Conservation (phyloP, 495 filamentous ascomycete genomes). For the Apodospora peruviana region DNA sequence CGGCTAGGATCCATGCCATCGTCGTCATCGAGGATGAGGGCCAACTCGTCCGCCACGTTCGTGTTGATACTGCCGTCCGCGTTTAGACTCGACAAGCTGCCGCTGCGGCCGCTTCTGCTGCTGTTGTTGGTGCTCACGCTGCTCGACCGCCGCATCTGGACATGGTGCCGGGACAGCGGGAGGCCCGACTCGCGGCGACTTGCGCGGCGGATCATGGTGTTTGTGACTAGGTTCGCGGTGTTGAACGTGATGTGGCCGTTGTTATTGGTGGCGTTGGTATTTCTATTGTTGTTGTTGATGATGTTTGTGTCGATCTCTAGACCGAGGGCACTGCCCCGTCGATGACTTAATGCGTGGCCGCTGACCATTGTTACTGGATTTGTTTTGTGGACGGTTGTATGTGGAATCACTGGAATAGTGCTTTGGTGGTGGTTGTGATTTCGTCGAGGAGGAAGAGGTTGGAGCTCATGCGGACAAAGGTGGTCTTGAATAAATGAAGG, state of each 20-base stretch:
- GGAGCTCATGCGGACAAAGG: not conserved
- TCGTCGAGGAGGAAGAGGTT: too few species aligned
- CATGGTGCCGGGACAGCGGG: constrained; percentile 9
- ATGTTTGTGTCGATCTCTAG: constrained; percentile 7
- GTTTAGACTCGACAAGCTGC: too few species aligned
- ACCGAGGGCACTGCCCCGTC: constrained; percentile 2
- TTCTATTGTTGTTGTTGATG: not conserved
- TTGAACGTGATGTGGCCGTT: not conserved
- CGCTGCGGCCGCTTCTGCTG: too few species aligned
- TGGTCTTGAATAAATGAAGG: not conserved
- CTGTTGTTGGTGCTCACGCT: constrained; percentile 4
- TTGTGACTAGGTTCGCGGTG: not conserved
- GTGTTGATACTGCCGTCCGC: too few species aligned
- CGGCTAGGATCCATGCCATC: too few species aligned
- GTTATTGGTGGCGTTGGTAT: not conserved
- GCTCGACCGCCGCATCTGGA: not conserved
- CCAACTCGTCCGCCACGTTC: too few species aligned
- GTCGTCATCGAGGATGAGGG: too few species aligned
- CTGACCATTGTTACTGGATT: not conserved
- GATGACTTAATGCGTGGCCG: constrained; percentile 9
- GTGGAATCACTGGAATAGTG: not conserved
- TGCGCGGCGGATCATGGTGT: constrained; percentile 3
- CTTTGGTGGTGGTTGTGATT: not conserved
- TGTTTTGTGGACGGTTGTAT: not conserved
- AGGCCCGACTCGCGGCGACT: constrained; percentile 2